Evolutionary conservation across 768 basidiomycete species (phyloP).

Genomic region (Cyclocybe cylindracea): DNA sequence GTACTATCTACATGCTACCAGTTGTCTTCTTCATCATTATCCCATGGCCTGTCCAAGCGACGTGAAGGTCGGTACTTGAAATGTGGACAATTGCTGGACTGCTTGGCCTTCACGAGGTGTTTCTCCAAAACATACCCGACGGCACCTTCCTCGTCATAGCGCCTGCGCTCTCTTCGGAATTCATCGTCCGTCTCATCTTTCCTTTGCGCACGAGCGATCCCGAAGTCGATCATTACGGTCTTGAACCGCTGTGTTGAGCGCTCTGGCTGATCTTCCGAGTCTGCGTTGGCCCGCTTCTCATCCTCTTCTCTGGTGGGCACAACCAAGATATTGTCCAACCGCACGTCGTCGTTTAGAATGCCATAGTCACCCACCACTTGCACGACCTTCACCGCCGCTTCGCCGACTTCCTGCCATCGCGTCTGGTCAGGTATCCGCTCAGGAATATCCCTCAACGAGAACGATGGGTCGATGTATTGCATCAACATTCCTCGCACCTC

Average conservation of each 20-base stretch:
- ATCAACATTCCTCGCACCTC: conserved; percentile 9
- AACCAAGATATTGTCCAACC: conserved; percentile 19
- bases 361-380: conserved; percentile 15
- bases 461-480: conserved; percentile 14
- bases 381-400: conserved; percentile 12
- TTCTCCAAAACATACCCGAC: conserved; percentile 14
- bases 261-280: background rate
- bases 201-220: conserved; percentile 10
- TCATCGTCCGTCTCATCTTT: conserved; percentile 14
- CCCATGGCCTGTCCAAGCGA: conserved; percentile 6
- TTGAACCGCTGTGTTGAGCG: conserved; percentile 1
- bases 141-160: conserved; percentile 17
- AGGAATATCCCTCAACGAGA: conserved; percentile 13
- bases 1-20: background rate
- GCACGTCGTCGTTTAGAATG: conserved; percentile 13
- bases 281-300: background rate
- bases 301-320: conserved; percentile 8
- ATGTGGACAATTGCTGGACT: background rate
- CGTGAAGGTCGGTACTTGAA: conserved; percentile 12
- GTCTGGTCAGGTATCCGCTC: conserved; percentile 5
- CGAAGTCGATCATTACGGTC: conserved; percentile 18
- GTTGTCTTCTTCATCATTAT: conserved; percentile 11
- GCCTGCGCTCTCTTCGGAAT: conserved; percentile 9
- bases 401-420: conserved; percentile 13
- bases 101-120: conserved; percentile 4